These are phyloP conservation scores for Paraconiothyrium sp. DNA, from an alignment of 2,329 filamentous ascomycete genomes.

Conservation along the genomic window DNA sequence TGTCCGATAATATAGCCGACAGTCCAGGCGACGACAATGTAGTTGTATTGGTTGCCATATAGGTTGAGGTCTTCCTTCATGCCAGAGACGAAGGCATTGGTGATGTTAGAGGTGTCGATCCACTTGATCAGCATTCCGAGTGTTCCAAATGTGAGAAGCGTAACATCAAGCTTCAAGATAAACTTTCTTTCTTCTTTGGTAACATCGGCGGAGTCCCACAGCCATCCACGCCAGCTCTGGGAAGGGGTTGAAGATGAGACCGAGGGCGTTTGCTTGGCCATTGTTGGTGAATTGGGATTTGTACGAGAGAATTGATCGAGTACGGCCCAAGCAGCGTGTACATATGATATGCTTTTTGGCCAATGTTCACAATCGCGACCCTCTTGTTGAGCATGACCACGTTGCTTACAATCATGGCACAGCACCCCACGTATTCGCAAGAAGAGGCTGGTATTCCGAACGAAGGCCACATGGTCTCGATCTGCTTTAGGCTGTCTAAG, in stretches of 20 bases:
- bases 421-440: background rate
- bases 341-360: background rate
- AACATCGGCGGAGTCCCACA: constrained; percentile 34
- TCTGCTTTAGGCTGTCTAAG: background rate
- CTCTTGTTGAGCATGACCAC: background rate
- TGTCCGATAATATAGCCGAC: constrained; percentile 63
- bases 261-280: background rate
- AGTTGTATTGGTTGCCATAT: constrained; percentile 41
- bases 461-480: background rate
- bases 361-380: background rate
- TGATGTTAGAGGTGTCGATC: constrained; percentile 36
- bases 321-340: background rate
- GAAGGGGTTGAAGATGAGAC: background rate
- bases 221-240: constrained; percentile 28
- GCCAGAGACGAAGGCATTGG: constrained; percentile 38
- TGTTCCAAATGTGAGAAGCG: constrained; percentile 58
- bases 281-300: background rate
- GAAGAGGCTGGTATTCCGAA: background rate
- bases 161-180: constrained; percentile 42
- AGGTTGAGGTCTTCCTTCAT: constrained; percentile 40
- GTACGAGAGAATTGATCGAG: background rate
- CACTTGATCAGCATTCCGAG: constrained; percentile 47
- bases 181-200: constrained; percentile 35
- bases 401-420: background rate
- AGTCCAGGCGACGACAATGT: constrained; percentile 66